phyloP scores from a whole-genome alignment of 1,139 yeast genomes.

The Lodderomyces beijingensis region DNA sequence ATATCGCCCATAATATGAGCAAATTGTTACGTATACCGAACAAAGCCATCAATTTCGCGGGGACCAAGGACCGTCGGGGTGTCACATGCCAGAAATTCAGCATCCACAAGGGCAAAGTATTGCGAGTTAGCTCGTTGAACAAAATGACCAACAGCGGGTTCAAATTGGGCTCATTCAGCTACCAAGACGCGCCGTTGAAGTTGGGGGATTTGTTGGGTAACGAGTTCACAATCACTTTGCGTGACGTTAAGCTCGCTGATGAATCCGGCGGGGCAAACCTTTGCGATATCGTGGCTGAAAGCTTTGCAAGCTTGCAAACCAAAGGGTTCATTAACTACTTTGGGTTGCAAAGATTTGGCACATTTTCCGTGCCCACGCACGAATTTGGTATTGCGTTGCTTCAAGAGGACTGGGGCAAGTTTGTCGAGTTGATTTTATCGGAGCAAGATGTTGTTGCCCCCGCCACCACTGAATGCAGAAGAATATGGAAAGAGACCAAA shows the following conservation, averaged over 20 bases:
- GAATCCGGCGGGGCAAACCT: conserved; percentile 23
- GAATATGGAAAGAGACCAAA: conserved; percentile 71
- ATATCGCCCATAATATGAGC: conserved; percentile 72
- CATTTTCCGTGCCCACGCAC: conserved; percentile 90
- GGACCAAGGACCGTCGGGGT: conserved; percentile 96
- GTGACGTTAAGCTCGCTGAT: conserved; percentile 47
- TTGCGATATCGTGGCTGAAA: conserved; percentile 41
- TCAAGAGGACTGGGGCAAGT: conserved; percentile 72
- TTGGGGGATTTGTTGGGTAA: conserved; percentile 87
- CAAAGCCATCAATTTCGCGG: conserved; percentile 74
- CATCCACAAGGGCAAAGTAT: conserved; percentile 68
- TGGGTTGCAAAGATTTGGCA: conserved; percentile 98
- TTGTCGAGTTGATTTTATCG: conserved; percentile 70
- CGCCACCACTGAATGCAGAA: conserved; percentile 76
- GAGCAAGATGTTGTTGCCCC: conserved; percentile 85
- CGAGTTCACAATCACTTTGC: conserved; percentile 77
- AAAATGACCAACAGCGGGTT: conserved; percentile 65
- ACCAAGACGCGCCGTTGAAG: conserved; percentile 56
- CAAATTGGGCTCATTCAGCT: conserved; percentile 72
- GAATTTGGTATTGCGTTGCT: conserved; percentile 71
- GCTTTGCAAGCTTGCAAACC: conserved; percentile 55
- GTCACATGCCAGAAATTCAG: conserved; percentile 86
- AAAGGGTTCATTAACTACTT: conserved; percentile 88
- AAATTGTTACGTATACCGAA: conserved; percentile 71
- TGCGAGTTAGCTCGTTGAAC: conserved; percentile 72